Percentiles rank a stretch among this genome's conserved stretches.
Evolutionary conservation across 257 asterid genomes (phyloP).

Genomic region (Forsythia viridissima): DNA sequence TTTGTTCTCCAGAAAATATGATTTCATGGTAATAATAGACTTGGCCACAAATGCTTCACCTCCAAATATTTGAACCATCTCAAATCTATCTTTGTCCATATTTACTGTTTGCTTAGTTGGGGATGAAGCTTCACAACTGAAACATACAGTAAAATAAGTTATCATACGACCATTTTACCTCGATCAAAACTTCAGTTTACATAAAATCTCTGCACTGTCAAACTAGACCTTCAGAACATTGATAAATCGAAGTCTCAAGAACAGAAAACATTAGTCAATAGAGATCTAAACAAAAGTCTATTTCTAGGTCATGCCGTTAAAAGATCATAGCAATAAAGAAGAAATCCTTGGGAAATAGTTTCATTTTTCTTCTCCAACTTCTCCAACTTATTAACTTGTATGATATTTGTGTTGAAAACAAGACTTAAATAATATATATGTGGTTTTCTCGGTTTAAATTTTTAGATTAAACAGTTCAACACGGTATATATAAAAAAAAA

Average conservation of each 20-base stretch:
- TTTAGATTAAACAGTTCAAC: no score
- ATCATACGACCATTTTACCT: constrained; percentile 29
- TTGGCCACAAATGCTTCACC: no score
- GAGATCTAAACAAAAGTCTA: no score
- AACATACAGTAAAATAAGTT: constrained; percentile 53
- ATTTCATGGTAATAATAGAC: no score
- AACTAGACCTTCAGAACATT: background rate
- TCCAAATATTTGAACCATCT: background rate
- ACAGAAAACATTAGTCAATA: background rate
- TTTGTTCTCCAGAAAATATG: background rate
- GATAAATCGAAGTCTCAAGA: background rate
- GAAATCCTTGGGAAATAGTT: background rate
- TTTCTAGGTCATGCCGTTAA: no score
- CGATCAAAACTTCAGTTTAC: constrained; percentile 26
- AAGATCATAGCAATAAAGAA: background rate
- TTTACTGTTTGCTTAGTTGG: constrained; percentile 30
- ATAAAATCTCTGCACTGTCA: constrained; percentile 19
- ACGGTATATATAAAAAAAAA: no score
- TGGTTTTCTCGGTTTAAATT: no score
- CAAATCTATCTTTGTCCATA: constrained; percentile 59
- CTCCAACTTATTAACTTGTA: background rate
- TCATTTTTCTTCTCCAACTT: constrained; percentile 1
- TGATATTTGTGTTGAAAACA: no score
- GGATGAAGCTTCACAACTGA: constrained; percentile 30
- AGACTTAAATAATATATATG: no score